phyloP scores from a whole-genome alignment of 768 basidiomycete species.

The Collybia mongolica region DNA sequence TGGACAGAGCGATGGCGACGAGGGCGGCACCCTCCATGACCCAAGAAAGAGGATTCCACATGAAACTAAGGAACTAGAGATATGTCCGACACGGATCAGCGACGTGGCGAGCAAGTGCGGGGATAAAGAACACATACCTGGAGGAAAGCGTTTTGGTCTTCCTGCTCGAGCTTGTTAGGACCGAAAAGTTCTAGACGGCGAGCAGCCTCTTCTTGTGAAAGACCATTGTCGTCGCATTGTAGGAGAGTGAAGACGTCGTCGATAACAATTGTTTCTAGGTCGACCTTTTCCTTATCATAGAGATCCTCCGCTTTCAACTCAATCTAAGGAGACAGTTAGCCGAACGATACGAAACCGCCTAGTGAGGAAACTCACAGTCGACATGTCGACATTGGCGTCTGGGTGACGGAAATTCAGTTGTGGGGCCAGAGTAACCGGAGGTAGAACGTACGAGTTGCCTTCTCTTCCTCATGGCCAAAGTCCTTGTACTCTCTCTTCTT shows the following conservation, averaged over 20 bases:
- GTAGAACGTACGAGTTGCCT: conserved; percentile 51
- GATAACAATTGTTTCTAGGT: conserved; percentile 94
- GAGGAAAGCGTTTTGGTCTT: conserved; percentile 89
- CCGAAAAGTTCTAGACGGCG: conserved; percentile 93
- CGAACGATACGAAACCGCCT: neutral
- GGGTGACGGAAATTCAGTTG: conserved; percentile 2
- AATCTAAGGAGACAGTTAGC: conserved; percentile 43
- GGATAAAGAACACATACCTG: conserved; percentile 49
- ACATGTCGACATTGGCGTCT: conserved; percentile 92
- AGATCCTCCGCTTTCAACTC: conserved; percentile 91
- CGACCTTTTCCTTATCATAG: conserved; percentile 99
- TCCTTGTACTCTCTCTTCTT: conserved; percentile 89
- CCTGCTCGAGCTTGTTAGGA: conserved; percentile 90
- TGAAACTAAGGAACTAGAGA: conserved; percentile 84
- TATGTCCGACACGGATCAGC: neutral
- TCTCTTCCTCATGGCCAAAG: conserved; percentile 70
- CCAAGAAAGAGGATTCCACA: conserved; percentile 99
- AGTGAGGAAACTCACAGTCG: conserved; percentile 44
- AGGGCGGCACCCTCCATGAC: conserved; percentile 98
- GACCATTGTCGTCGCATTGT: conserved; percentile 84
- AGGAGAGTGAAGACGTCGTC: conserved; percentile 97
- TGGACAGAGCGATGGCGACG: conserved; percentile 94
- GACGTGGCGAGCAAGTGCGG: neutral
- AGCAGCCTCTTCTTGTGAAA: conserved; percentile 67
- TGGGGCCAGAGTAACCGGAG: conserved; percentile 9